These are phyloP conservation scores for Phytopythium kandeliae DNA, from an alignment of 352 stramenopile genomes.

Conservation along the genomic window DNA sequence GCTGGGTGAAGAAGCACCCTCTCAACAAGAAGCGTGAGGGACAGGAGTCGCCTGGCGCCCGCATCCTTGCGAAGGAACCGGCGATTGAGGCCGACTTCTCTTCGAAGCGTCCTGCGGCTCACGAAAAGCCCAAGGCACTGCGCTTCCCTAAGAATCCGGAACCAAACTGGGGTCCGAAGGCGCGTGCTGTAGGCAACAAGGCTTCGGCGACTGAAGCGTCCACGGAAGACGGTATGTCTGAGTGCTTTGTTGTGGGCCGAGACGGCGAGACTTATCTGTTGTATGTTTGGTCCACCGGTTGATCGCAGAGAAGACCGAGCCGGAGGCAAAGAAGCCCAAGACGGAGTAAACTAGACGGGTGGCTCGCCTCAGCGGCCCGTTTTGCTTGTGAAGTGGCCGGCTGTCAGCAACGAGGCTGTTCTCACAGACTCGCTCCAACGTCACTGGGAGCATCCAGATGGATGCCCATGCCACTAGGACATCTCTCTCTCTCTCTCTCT, in stretches of 20 bases:
- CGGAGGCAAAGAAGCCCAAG: conserved; percentile 79
- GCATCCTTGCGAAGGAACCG: conserved; percentile 85
- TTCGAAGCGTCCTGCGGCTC: conserved; percentile 44
- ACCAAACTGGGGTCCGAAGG: conserved; percentile 96
- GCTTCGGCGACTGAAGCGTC: conserved; percentile 9
- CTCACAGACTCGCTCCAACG: too few relatives aligned
- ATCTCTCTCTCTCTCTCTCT: too few relatives aligned
- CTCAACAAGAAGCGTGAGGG: conserved; percentile 85
- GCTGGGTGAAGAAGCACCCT: conserved; percentile 94
- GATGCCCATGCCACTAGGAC: too few relatives aligned
- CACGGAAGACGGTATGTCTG: conserved; percentile 13
- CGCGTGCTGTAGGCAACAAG: conserved; percentile 75
- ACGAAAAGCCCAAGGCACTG: conserved; percentile 88
- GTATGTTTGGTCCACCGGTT: conserved; percentile 3
- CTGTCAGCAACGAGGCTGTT: too few relatives aligned
- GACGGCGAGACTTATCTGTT: background rate
- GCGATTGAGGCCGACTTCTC: conserved; percentile 84
- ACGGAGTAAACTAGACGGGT: conserved; percentile 37
- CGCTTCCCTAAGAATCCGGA: conserved; percentile 95
- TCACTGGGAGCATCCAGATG: too few relatives aligned
- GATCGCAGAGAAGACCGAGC: conserved; percentile 38
- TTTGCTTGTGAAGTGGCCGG: too few relatives aligned
- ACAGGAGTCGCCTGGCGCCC: conserved; percentile 66
- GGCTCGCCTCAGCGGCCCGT: background rate
- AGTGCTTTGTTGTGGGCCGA: conserved; percentile 6